phyloP scores from a whole-genome alignment of 2,329 filamentous ascomycete genomes.

The Cytospora chrysosperma region DNA sequence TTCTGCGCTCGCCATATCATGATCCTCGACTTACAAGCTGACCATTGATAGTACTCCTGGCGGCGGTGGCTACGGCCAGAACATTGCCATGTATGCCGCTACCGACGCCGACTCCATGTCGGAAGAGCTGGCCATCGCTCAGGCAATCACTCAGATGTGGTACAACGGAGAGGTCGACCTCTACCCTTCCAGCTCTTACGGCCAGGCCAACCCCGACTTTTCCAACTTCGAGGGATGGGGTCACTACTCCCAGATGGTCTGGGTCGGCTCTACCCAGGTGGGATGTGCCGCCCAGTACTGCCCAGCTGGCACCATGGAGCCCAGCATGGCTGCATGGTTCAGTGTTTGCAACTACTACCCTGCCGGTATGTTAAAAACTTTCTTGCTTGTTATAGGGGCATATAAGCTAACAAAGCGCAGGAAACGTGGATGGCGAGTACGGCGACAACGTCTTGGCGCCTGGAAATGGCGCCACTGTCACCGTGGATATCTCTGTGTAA shows the following conservation, averaged over 20 bases:
- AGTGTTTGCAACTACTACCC: slow-evolving; percentile 87
- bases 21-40: neutral
- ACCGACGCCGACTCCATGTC: slow-evolving; percentile 47
- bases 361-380: slow-evolving; percentile 51
- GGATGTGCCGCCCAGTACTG: slow-evolving; percentile 64
- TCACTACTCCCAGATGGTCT: slow-evolving; percentile 75
- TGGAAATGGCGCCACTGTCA: slow-evolving; percentile 35
- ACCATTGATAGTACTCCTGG: slow-evolving; percentile 46
- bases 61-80: slow-evolving; percentile 78
- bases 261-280: slow-evolving; percentile 60
- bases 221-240: slow-evolving; percentile 65
- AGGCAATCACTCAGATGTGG: slow-evolving; percentile 78
- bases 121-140: slow-evolving; percentile 55
- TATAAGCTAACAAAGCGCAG: slow-evolving; percentile 35
- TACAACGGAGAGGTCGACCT: slow-evolving; percentile 75
- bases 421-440: slow-evolving; percentile 54
- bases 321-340: slow-evolving; percentile 59
- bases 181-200: slow-evolving; percentile 59
- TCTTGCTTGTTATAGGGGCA: neutral
- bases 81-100: slow-evolving; percentile 69
- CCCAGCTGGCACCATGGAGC: slow-evolving; percentile 46
- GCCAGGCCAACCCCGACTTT: slow-evolving; percentile 58
- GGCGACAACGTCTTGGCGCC: slow-evolving; percentile 49
- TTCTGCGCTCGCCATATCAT: neutral
- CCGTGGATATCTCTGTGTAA: slow-evolving; percentile 23